phyloP scores from a whole-genome alignment of 768 basidiomycete genomes.

The Hirschioporus abietinus region DNA sequence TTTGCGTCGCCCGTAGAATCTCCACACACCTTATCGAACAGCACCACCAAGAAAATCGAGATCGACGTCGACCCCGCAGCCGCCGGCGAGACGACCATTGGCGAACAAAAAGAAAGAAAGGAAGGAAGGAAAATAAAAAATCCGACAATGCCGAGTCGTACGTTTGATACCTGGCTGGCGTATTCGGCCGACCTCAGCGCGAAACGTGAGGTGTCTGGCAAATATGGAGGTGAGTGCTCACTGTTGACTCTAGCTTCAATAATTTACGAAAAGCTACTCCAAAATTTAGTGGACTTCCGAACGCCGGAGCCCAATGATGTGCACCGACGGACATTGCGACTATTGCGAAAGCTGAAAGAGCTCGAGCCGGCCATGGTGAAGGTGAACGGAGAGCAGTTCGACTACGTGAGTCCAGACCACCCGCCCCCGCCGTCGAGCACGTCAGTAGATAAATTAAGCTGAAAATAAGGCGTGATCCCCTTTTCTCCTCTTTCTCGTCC shows the following conservation, averaged over 20 bases:
- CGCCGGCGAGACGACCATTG: not conserved
- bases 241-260: not conserved
- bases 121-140: not conserved
- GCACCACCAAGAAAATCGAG: not conserved
- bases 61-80: not conserved
- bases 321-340: not conserved
- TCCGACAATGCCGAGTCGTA: not conserved
- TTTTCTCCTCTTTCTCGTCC: not conserved
- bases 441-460: not conserved
- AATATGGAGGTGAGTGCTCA: not conserved
- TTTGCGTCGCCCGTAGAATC: too few relatives aligned
- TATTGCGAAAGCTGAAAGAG: not conserved
- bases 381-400: conserved; percentile 1
- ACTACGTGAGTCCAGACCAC: not conserved
- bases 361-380: not conserved
- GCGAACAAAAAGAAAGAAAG: not conserved
- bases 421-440: not conserved
- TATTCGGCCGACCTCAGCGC: not conserved
- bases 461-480: not conserved
- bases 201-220: not conserved
- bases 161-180: not conserved
- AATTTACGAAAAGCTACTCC: too few relatives aligned
- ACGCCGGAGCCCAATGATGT: not conserved
- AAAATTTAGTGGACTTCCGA: not conserved
- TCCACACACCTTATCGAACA: too few relatives aligned